Evolutionary conservation across 192 early-diverging fungal genomes (phyloP).

Genomic region (Ambispora gerdemannii): DNA sequence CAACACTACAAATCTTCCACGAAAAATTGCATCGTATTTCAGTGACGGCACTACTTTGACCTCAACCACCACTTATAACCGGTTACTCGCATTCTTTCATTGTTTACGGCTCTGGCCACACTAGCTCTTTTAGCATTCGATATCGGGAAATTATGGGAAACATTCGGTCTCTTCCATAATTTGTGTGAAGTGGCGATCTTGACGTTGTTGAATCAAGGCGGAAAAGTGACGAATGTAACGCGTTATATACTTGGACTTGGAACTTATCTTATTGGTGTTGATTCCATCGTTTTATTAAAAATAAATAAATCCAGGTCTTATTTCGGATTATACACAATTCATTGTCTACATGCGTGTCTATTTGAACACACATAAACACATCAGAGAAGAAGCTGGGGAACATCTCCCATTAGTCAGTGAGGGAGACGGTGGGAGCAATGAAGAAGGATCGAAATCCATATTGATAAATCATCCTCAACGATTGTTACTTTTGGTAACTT

Average conservation of each 20-base stretch:
- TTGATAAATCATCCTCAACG: slow-evolving; percentile 5
- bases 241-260: neutral
- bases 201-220: neutral
- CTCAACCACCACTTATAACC: neutral
- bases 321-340: slow-evolving; percentile 13
- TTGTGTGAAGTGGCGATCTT: slow-evolving; percentile 27
- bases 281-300: slow-evolving; percentile 2
- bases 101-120: slow-evolving; percentile 12
- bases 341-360: slow-evolving; percentile 27
- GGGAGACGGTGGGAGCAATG: slow-evolving; percentile 3
- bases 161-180: slow-evolving; percentile 33
- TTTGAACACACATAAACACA: slow-evolving; percentile 2
- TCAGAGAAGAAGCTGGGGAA: neutral
- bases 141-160: slow-evolving; percentile 25
- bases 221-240: neutral
- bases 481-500: slow-evolving; percentile 19
- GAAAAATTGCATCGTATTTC: neutral
- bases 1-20: neutral
- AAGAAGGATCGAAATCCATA: neutral
- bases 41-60: neutral
- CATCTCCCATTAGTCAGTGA: neutral
- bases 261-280: neutral
- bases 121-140: slow-evolving; percentile 3
- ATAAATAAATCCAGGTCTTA: slow-evolving; percentile 27
- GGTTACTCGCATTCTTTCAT: neutral